Base-by-base conservation (phyloP, 139 green algal species). In the Tetradesmus lagerheimii region DNA sequence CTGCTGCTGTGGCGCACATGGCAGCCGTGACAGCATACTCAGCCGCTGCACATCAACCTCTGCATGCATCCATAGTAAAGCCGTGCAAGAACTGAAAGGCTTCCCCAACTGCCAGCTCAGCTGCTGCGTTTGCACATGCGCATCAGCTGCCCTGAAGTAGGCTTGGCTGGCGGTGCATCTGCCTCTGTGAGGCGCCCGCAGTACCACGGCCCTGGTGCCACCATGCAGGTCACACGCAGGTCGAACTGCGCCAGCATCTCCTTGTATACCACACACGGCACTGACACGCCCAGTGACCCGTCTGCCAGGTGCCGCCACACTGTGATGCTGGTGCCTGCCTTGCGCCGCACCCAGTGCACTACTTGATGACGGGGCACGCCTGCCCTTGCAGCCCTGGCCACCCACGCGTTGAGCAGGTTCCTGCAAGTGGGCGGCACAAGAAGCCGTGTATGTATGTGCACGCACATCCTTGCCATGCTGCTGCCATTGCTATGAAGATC, bases 251-350 rank as follows among this genome's bases (percentile, higher is more conserved):
- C 34, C 31, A 97, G 91, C 90, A 94, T 87, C 25, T 83, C 74
- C 66, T 93, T 89, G 90, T 94, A 97, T 35, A 94, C 77, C 6
- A 97, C 87, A 87, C 95, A 97, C 1, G 94, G 95, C 35, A 94
- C 87, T 43, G 91, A 91, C 83, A 90, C 94, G 76, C 93, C 95
- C 25, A 97, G 90, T 4, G 75, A 92, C 62, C 95, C 95, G 87
- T 97, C 95, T 27, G 66, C 34, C 8, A 92, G 91, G 20, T 89
- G 89, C n/a, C 95, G 93, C 88, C 94, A 93, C 45, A 97, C 91
- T 18, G 85, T 87, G 0, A 97, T 77, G 37, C 93, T 45, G 0
- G 83, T 41, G 39, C 95, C 95, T 31, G 93, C 87, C 92, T 97
- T 97, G 81, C 95, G 93, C 79, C 95, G 91, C 12, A 97, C 93